These are phyloP conservation scores for Coffea humblotiana DNA, from an alignment of 305 asterid genomes.

Conservation along the genomic window DNA sequence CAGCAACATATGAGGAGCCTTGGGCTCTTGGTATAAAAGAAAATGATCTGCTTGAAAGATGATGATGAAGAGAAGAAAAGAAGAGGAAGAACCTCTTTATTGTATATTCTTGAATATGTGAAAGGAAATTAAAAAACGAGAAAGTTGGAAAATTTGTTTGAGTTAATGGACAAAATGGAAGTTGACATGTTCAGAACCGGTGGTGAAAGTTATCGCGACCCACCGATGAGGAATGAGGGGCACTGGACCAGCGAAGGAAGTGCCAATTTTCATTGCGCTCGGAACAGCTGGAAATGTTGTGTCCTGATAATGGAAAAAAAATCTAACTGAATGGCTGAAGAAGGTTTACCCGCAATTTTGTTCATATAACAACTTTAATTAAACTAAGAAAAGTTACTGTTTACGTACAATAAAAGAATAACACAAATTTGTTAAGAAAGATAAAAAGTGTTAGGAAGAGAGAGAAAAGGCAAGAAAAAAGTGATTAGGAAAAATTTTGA, in stretches of 20 bases:
- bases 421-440: no score
- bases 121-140: no score
- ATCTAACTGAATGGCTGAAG: no score
- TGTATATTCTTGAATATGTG: neutral
- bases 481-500: no score
- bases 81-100: neutral
- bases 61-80: neutral
- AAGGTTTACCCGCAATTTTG: no score
- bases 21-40: neutral
- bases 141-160: neutral
- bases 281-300: conserved; percentile 6
- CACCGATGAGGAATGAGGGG: neutral
- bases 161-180: neutral
- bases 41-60: neutral
- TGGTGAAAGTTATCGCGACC: neutral
- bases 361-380: no score
- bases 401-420: no score
- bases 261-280: conserved; percentile 12
- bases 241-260: conserved; percentile 6
- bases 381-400: no score
- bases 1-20: neutral
- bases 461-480: no score
- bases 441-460: no score
- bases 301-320: neutral
- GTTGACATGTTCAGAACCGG: neutral